Percentiles rank a stretch among this genome's conserved stretches.
Evolutionary conservation across 495 filamentous ascomycete genomes (phyloP).

Genomic region (Penicillium maclennaniae): DNA sequence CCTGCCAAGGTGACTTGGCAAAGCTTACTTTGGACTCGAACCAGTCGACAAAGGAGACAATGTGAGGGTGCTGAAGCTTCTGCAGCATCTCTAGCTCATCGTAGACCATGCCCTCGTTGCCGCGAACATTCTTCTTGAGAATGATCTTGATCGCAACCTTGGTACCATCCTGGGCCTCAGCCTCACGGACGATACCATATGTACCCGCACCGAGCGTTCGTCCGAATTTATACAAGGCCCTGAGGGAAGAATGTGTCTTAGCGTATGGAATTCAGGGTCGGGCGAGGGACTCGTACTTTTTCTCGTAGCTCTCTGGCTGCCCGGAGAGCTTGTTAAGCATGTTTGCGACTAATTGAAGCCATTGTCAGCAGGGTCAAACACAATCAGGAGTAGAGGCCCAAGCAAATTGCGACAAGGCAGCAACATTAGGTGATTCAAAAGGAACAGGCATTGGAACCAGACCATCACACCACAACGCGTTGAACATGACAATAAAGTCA

Average conservation of each 20-base stretch:
- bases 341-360: slow-evolving; percentile 60
- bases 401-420: not conserved
- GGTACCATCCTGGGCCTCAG: slow-evolving; percentile 66
- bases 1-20: not conserved
- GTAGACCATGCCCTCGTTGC: slow-evolving; percentile 97
- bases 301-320: slow-evolving; percentile 97
- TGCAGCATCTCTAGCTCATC: slow-evolving; percentile 94
- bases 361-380: slow-evolving; percentile 24
- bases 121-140: slow-evolving; percentile 97
- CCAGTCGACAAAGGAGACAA: slow-evolving; percentile 98
- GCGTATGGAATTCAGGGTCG: not conserved
- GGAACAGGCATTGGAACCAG: slow-evolving; percentile 10
- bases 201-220: slow-evolving; percentile 93
- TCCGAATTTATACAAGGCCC: slow-evolving; percentile 85
- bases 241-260: slow-evolving; percentile 28
- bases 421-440: not conserved
- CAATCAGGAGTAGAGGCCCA: not conserved
- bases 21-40: slow-evolving; percentile 78
- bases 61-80: slow-evolving; percentile 85
- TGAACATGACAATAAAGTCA: slow-evolving; percentile 6
- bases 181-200: slow-evolving; percentile 97
- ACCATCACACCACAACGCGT: slow-evolving; percentile 14
- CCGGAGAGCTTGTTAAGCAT: slow-evolving; percentile 98
- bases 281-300: slow-evolving; percentile 62
- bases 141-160: slow-evolving; percentile 99